Base-by-base conservation (phyloP, 2,329 filamentous ascomycete species). In the Phaeophleospora eucalypticola region DNA sequence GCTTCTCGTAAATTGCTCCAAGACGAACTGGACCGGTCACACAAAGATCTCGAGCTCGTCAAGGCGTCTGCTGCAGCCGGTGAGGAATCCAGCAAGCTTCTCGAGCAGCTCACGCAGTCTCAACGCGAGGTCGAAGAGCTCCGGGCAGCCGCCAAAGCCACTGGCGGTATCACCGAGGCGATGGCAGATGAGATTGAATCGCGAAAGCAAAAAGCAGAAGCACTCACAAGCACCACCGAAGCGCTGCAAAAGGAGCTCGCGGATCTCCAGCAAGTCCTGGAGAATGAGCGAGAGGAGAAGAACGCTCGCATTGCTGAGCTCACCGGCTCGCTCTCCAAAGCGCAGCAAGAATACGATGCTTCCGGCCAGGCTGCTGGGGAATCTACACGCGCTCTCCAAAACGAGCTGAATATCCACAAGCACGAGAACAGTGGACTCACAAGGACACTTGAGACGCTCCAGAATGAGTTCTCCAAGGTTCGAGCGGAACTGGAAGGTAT, bases 361-460 rank as follows among this genome's bases (percentile, higher is more conserved):
- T 41, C 39, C 33, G 20, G 19, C 16, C 9, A 15, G 3, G 19
- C 20, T 24, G 39, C 39, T 8, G 15, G n/a, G 3, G 39, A 41
- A 14, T 41, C 39, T 4, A 33, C 20, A 10, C 21, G 12, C 10
- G 15, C 21, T 3, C 24, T 41, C 3, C 20, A 41, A 18, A 18
- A 18, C 24, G 24, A 41, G 39, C 39, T 41, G 7, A 17, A 27
- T 15, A 3, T 6, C 4, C 39, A 27, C 18, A 41, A 41, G 24
- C n/a, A 29, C 24, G 24, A 29, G 24, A 29, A 29, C 24, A 12
- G 12, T 12, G 24, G 24, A 6, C 24, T 29, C 12, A 29, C 24
- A 29, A 29, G 12, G 24, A 29, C 24, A 7, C 12, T 57, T n/a
- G 43, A 49, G 15, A 42, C 45, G 9, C 45, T 59, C n/a, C 35